Base-by-base conservation (phyloP, 495 filamentous ascomycete species). In the Xanthoparmelia taractica region DNA sequence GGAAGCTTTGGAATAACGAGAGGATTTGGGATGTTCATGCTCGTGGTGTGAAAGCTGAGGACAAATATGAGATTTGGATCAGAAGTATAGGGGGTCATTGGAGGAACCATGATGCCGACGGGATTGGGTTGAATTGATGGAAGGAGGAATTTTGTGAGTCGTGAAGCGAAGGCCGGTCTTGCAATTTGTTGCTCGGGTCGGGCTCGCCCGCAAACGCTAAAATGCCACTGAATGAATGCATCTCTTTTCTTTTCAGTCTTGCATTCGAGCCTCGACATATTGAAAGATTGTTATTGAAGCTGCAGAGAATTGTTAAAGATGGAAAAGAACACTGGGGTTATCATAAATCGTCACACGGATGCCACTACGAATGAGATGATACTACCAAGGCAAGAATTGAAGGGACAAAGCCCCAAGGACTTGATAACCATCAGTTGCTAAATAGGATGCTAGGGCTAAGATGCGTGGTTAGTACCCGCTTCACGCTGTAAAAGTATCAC, bases 31-130 rank as follows among this genome's bases (percentile, higher is more conserved):
- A 15, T 18, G 40, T 23, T 60, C 34, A 17, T 33, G 40, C 40
- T 18, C 61, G 67, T 79, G 63, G 69, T 68, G 43, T 73, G 72
- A 40, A 64, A 77, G 50, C 67, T 77, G 63, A 48, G n/a, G 36
- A 58, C 40, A 33, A 43, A 37, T 48, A 61, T 64, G 61, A n/a
- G 38, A 29, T 41, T 20, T 33, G 2, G n/a, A 27, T 36, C 31
- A 59, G 38, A 20, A 40, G 29, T 34, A 34, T n/a, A 47, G 54
- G 41, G 50, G 54, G 8, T 45, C 55, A 57, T 54, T 25, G 38
- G 40, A 62, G 34, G 50, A 55, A 62, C 50, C 60, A 62, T 62
- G 48, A 62, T 62, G 60, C 29, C 38, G 48, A 25, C 29, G n/a
- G 38, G 4, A 25, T 8, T 2, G 8, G 10, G n/a, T 36, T 20